phyloP scores from a whole-genome alignment of 345 rosid genomes.

The Salix arbutifolia region DNA sequence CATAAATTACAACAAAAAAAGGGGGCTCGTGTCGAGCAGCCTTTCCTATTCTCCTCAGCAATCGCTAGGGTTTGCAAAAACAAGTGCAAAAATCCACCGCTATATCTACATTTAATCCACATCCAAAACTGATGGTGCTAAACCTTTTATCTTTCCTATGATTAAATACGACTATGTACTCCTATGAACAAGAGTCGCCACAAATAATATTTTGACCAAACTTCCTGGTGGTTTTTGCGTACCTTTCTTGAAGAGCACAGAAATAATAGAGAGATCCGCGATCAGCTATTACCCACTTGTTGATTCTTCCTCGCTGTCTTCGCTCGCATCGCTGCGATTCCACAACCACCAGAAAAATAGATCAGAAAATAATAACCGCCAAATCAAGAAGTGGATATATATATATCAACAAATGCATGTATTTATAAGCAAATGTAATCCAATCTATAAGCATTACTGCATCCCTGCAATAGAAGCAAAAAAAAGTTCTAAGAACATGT shows the following conservation, averaged over 20 bases:
- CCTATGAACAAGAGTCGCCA: slow-evolving; percentile 9
- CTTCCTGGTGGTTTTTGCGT: background rate
- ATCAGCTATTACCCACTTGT: slow-evolving; percentile 37
- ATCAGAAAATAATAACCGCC: too few relatives aligned
- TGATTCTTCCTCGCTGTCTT: slow-evolving; percentile 58
- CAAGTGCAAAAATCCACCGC: background rate
- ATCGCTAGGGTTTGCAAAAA: background rate
- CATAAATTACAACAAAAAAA: slow-evolving; percentile 1
- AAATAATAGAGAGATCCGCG: background rate
- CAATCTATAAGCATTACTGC: too few relatives aligned
- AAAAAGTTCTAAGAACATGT: too few relatives aligned
- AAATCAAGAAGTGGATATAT: too few relatives aligned
- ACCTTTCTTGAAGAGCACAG: background rate
- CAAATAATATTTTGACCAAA: background rate
- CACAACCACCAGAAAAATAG: background rate
- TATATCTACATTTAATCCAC: background rate
- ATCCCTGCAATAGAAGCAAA: too few relatives aligned
- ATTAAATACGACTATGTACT: slow-evolving; percentile 3
- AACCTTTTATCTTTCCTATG: background rate
- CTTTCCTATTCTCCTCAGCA: background rate
- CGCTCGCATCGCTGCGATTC: slow-evolving; percentile 72
- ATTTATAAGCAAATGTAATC: too few relatives aligned
- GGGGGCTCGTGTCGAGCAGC: background rate
- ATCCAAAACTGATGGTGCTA: background rate
- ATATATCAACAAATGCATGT: too few relatives aligned